phyloP scores from a whole-genome alignment of 2,329 filamentous ascomycete species.

The Trichoderma sp. region DNA sequence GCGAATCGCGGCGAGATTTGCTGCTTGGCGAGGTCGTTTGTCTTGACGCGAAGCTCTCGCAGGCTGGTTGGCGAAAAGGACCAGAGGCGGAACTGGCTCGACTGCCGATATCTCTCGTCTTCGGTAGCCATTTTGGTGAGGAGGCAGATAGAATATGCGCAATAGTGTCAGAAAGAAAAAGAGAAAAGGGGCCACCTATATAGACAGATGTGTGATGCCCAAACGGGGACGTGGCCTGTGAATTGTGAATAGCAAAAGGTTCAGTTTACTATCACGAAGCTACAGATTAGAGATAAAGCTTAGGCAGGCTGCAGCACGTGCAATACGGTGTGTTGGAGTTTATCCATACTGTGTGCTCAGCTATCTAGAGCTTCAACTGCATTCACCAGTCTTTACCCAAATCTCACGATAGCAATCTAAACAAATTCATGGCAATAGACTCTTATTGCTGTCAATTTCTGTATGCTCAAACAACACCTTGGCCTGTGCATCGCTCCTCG shows the following conservation, averaged over 20 bases:
- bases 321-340: not conserved
- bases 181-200: not conserved
- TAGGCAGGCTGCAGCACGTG: not conserved
- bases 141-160: not conserved
- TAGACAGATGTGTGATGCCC: not conserved
- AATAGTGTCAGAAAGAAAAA: not conserved
- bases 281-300: not conserved
- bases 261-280: not conserved
- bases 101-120: conserved; percentile 86
- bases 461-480: not conserved
- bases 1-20: conserved; percentile 62
- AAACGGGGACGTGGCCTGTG: not conserved
- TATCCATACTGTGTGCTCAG: not conserved
- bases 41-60: conserved; percentile 69
- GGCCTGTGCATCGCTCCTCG: not conserved
- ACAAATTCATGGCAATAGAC: not conserved
- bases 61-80: conserved; percentile 80
- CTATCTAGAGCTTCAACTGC: not conserved
- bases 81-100: conserved; percentile 90
- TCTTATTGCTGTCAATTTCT: not conserved
- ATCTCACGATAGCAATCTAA: not conserved
- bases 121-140: conserved; percentile 63
- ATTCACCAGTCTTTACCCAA: not conserved
- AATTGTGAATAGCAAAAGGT: not conserved
- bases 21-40: conserved; percentile 70